Percentiles rank a stretch among this genome's conserved stretches.
Evolutionary conservation across 306 rosid species (phyloP).

Genomic region (Vicia faba): DNA sequence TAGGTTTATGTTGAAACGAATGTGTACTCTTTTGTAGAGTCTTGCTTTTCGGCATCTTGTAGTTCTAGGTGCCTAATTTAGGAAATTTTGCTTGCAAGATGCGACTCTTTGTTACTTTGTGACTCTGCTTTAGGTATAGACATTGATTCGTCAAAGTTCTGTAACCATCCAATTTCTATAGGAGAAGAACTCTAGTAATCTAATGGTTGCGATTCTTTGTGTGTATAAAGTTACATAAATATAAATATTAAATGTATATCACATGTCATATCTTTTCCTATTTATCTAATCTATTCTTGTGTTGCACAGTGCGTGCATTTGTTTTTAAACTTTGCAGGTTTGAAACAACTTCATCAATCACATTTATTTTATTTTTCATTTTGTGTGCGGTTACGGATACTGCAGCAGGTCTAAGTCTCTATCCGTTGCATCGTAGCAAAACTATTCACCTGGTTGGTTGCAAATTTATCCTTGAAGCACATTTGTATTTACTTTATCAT

Average conservation of each 20-base stretch:
- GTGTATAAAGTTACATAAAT: too few species aligned
- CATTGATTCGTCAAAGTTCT: background rate
- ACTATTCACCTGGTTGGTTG: slow-evolving; percentile 66
- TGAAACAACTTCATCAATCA: background rate
- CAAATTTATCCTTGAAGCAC: slow-evolving; percentile 11
- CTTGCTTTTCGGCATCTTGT: background rate
- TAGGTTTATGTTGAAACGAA: background rate
- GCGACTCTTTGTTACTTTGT: background rate
- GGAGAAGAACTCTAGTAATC: too few species aligned
- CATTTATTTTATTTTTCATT: background rate
- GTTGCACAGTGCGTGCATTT: background rate
- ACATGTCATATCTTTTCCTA: background rate
- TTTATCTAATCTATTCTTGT: slow-evolving; percentile 5
- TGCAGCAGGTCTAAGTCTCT: slow-evolving; percentile 45
- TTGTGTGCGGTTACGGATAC: slow-evolving; percentile 51
- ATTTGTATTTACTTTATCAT: slow-evolving; percentile 4
- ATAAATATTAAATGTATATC: too few species aligned
- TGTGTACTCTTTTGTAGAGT: background rate
- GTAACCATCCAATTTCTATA: too few species aligned
- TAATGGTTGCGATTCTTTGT: too few species aligned
- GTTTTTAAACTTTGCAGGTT: too few species aligned
- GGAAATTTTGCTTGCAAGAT: slow-evolving; percentile 1
- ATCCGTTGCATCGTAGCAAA: slow-evolving; percentile 64
- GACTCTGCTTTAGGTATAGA: background rate
- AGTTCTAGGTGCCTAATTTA: background rate